Evolutionary conservation across 2,329 filamentous ascomycete species (phyloP), one percentile per base, ranked within the genome.

Genomic region (Simplicillium sp.): DNA sequence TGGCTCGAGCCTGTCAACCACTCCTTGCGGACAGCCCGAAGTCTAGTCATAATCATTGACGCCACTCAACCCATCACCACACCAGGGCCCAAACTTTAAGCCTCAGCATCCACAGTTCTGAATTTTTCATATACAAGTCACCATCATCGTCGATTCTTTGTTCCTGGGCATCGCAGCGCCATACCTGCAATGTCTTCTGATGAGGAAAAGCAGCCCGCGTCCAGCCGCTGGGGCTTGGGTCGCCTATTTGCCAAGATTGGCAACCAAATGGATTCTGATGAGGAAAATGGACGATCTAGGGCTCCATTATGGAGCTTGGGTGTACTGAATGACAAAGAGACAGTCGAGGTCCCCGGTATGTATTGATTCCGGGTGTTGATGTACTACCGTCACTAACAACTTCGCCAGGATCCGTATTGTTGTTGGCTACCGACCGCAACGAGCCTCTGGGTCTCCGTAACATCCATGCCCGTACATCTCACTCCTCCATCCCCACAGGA

Each of bases 321-420:
- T n/a, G 85, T 96, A 18, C 60, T 95, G 47, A 89, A 87, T 54
- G 87, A 92, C 52, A 76, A 67, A 37, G 60, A 82, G 43, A 95
- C 88, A 0, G 84, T 92, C 47, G 85, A 94, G 62, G 88, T 95
- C 11, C 89, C 89, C 49, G 87, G 86, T 88, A 65, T 47, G 73
- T 39, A 12, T 36, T 6, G 6, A 14, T 15, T 34, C 7, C 13
- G 33, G 12, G 11, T 36, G 34, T 15, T 17, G 9, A 13, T 36
- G 13, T 17, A 15, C 7, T 29, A 16, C 13, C n/a, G 3, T 38
- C 17, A 34, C 17, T 43, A 17, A 43, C 29, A 38, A n/a, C 28
- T 16, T 33, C 20, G 20, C 9, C 20, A 79, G 76, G 76, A 9
- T 79, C 77, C 11, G 72, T 80, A 3, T 58, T 79, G 29, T 61